These are phyloP conservation scores for Spizellomyces sp. DNA, from an alignment of 192 early-diverging fungal genomes.

Conservation along the genomic window DNA sequence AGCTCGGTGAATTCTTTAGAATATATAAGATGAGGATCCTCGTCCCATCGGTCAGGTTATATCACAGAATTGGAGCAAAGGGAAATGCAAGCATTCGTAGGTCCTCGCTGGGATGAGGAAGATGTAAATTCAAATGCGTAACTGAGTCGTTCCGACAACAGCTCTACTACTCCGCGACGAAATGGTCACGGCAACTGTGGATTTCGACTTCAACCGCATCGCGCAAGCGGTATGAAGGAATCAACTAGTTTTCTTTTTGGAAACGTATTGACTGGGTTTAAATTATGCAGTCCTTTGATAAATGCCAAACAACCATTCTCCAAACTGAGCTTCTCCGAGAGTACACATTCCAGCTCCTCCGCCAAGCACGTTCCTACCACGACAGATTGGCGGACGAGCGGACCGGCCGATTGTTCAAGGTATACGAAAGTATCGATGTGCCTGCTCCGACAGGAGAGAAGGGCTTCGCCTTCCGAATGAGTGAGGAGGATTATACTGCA, in stretches of 20 bases:
- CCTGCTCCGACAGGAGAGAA: slow-evolving; percentile 36
- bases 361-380: slow-evolving; percentile 38
- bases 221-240: slow-evolving; percentile 30
- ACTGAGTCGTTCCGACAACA: background rate
- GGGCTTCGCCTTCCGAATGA: slow-evolving; percentile 43
- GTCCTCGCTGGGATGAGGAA: background rate
- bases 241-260: no score
- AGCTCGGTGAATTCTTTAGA: slow-evolving; percentile 43
- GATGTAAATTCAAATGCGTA: background rate
- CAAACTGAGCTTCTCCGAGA: slow-evolving; percentile 50
- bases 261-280: background rate
- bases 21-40: slow-evolving; percentile 53
- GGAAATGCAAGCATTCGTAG: slow-evolving; percentile 42
- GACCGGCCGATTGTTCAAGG: slow-evolving; percentile 52
- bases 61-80: slow-evolving; percentile 50
- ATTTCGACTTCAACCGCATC: slow-evolving; percentile 51
- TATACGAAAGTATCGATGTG: slow-evolving; percentile 43
- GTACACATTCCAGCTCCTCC: slow-evolving; percentile 41
- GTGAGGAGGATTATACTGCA: slow-evolving; percentile 50
- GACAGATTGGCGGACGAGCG: slow-evolving; percentile 53
- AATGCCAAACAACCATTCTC: slow-evolving; percentile 47
- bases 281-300: slow-evolving; percentile 45
- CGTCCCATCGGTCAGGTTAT: slow-evolving; percentile 47
- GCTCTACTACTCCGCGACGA: slow-evolving; percentile 44
- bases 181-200: slow-evolving; percentile 45